These are phyloP conservation scores for Paracoccidioides lutzii DNA, from an alignment of 2,329 filamentous ascomycete species.

Conservation along the genomic window DNA sequence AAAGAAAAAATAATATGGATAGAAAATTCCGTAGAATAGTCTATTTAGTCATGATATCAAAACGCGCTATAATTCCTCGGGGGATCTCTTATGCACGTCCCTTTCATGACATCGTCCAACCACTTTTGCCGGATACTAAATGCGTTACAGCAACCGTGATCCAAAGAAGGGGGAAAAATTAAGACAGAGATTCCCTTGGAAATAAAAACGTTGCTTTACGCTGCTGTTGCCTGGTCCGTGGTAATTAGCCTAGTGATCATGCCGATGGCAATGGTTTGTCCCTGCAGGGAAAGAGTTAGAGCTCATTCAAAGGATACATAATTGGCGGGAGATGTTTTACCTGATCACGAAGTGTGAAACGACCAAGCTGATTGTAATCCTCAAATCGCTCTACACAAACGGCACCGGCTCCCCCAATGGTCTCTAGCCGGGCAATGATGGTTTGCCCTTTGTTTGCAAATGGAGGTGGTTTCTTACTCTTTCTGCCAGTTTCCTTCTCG, in stretches of 20 bases:
- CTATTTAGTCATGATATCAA: conserved; percentile 2
- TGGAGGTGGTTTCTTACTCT: conserved; percentile 83
- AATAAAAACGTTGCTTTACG: neutral
- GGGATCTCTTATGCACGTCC: neutral
- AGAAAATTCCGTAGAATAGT: neutral
- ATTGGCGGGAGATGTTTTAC: conserved; percentile 35
- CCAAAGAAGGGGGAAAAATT: neutral
- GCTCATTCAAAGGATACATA: neutral
- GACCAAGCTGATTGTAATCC: conserved; percentile 86
- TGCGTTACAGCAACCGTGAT: neutral
- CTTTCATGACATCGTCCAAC: neutral
- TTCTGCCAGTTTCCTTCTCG: conserved; percentile 84
- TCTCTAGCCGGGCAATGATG: conserved; percentile 84
- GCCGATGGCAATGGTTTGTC: conserved; percentile 98
- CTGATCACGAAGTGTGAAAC: conserved; percentile 81
- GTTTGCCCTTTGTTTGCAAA: conserved; percentile 70
- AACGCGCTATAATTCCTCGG: neutral
- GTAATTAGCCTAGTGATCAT: conserved; percentile 88
- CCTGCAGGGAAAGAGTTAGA: conserved; percentile 40
- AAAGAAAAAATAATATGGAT: neutral
- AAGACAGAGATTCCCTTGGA: neutral
- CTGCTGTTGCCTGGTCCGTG: conserved; percentile 16
- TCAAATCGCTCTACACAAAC: conserved; percentile 93
- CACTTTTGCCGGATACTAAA: neutral
- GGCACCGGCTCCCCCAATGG: conserved; percentile 70